Evolutionary conservation across 1,139 yeast genomes (phyloP).

Genomic region (Arxiozyma heterogenica): DNA sequence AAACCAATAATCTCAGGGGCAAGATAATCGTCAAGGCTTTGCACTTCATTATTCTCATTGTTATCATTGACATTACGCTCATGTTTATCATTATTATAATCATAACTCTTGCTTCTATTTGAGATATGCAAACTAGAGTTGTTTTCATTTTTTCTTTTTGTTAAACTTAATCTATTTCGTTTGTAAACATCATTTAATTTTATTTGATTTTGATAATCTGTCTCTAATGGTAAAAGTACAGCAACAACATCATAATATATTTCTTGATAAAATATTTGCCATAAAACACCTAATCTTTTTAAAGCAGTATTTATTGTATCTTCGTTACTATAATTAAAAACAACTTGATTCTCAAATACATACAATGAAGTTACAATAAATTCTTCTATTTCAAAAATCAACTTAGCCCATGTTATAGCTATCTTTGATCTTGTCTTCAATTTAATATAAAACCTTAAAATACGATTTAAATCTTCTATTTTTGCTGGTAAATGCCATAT

Average conservation of each 20-base stretch:
- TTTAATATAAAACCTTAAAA: conserved; percentile 29
- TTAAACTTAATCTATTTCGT: background rate
- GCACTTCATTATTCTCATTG: background rate
- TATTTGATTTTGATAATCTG: conserved; percentile 15
- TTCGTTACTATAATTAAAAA: conserved; percentile 26
- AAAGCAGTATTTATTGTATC: conserved; percentile 28
- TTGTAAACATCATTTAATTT: conserved; percentile 3
- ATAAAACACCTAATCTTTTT: conserved; percentile 35
- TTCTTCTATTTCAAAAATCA: conserved; percentile 40
- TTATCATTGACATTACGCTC: background rate
- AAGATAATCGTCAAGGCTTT: background rate
- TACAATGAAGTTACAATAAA: conserved; percentile 39
- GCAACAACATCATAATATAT: conserved; percentile 52
- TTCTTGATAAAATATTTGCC: conserved; percentile 49
- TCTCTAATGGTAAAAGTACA: conserved; percentile 49
- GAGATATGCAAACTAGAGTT: background rate
- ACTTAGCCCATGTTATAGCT: conserved; percentile 18
- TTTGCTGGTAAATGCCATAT: conserved; percentile 30
- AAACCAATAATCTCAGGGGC: background rate
- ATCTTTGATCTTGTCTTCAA: conserved; percentile 23
- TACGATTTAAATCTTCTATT: conserved; percentile 32
- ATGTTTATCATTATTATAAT: background rate
- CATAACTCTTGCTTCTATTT: background rate
- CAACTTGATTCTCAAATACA: conserved; percentile 35
- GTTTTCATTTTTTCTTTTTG: background rate